Conservation (phyloP, 495 filamentous ascomycete genomes). For the Talaromyces wortmannii region DNA sequence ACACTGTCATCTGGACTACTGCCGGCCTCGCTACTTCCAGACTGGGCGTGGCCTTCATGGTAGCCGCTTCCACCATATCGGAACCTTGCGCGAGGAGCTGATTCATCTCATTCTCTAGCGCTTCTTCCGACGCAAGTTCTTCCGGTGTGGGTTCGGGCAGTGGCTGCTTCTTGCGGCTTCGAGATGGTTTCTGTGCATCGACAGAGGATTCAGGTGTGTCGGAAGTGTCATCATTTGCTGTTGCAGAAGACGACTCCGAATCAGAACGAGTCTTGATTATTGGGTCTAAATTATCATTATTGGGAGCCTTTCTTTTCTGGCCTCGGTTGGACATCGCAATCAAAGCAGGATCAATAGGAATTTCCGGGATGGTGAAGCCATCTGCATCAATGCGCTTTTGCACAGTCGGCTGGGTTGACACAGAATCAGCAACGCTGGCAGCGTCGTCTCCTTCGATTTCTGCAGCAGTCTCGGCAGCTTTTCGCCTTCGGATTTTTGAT, state of each 20-base stretch:
- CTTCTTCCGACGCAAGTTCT: constrained; percentile 36
- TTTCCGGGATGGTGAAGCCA: constrained; percentile 38
- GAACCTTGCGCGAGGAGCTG: constrained; percentile 30
- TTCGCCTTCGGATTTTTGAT: constrained; percentile 32
- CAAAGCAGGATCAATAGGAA: constrained; percentile 39
- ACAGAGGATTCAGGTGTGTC: constrained; percentile 1
- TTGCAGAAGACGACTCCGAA: neutral
- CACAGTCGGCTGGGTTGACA: neutral
- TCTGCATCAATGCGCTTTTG: constrained; percentile 38
- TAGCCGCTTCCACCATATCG: constrained; percentile 25
- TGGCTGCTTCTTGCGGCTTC: constrained; percentile 16
- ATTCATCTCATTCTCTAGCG: constrained; percentile 36
- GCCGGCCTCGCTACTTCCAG: neutral
- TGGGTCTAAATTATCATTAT: constrained; percentile 9
- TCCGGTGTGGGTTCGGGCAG: constrained; percentile 27
- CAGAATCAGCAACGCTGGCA: constrained; percentile 5
- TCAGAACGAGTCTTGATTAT: constrained; percentile 8
- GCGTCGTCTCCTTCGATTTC: constrained; percentile 32
- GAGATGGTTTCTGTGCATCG: constrained; percentile 10
- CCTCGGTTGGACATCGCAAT: constrained; percentile 6
- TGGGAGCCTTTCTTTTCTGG: neutral
- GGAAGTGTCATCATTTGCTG: constrained; percentile 11
- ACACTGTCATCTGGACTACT: constrained; percentile 18
- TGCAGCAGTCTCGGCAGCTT: constrained; percentile 38
- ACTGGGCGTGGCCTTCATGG: neutral